Percentiles rank a stretch among this genome's conserved stretches.
Conservation (phyloP, 805 yeast genomes). For the Kluyveromyces siamensis region DNA sequence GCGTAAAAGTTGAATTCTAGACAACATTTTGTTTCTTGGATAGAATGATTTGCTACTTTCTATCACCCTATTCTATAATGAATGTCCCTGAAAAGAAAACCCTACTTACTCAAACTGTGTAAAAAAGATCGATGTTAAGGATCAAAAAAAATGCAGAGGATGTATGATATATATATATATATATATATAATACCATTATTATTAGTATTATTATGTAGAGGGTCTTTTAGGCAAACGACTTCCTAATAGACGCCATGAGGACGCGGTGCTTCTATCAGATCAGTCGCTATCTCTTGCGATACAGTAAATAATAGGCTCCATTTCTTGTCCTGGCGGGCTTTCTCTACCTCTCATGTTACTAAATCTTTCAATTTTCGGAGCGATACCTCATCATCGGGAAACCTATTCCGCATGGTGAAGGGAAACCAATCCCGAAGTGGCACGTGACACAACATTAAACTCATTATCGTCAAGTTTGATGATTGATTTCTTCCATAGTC, state of each 20-base stretch:
- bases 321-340: not conserved
- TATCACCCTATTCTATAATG: not conserved
- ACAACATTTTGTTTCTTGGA: conserved; percentile 5
- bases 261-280: too few relatives aligned
- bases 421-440: not conserved
- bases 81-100: not conserved
- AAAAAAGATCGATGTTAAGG: not conserved
- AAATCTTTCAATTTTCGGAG: not conserved
- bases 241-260: too few relatives aligned
- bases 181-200: too few relatives aligned
- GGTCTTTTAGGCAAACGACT: too few relatives aligned
- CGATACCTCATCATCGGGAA: not conserved
- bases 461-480: too few relatives aligned
- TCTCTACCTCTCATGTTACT: not conserved
- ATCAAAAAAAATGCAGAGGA: not conserved
- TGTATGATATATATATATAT: too few relatives aligned
- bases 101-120: too few relatives aligned
- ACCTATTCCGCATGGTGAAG: not conserved
- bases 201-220: too few relatives aligned
- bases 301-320: not conserved
- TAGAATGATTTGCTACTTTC: not conserved
- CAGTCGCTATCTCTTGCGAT: too few relatives aligned
- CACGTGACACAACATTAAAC: not conserved
- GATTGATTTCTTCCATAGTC: too few relatives aligned
- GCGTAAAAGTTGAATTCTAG: conserved; percentile 8